Evolutionary conservation across 768 basidiomycete genomes (phyloP).

Genomic region (Lactarius quietus): DNA sequence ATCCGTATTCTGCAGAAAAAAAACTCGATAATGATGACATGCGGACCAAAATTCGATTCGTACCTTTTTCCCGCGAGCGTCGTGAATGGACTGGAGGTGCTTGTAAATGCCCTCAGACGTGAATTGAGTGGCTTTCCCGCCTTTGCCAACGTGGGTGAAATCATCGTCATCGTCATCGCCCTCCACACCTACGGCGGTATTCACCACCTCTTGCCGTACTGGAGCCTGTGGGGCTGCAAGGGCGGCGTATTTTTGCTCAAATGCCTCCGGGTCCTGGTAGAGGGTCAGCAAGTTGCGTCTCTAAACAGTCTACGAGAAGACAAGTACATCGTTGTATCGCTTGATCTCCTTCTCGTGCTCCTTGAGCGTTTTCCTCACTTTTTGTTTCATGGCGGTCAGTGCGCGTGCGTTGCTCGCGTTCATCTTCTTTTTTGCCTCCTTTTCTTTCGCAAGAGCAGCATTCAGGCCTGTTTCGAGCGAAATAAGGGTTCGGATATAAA

Average conservation of each 20-base stretch:
- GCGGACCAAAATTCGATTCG: constrained; percentile 21
- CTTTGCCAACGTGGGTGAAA: constrained; percentile 89
- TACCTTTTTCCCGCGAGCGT: constrained; percentile 96
- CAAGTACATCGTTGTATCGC: constrained; percentile 70
- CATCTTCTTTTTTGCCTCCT: constrained; percentile 94
- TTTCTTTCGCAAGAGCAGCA: constrained; percentile 75
- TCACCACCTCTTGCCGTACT: constrained; percentile 37
- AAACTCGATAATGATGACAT: background rate
- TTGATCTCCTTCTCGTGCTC: constrained; percentile 83
- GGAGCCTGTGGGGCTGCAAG: constrained; percentile 46
- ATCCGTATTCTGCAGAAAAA: constrained; percentile 77
- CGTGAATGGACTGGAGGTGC: constrained; percentile 84
- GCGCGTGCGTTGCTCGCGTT: constrained; percentile 92
- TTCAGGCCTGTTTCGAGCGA: constrained; percentile 76
- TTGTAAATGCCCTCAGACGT: constrained; percentile 89
- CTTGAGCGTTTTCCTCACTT: constrained; percentile 85
- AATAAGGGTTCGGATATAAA: constrained; percentile 72
- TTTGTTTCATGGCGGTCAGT: constrained; percentile 97
- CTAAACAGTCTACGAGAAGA: background rate
- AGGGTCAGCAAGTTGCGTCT: background rate
- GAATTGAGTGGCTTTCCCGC: constrained; percentile 78
- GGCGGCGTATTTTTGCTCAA: constrained; percentile 69
- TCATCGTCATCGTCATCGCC: constrained; percentile 59
- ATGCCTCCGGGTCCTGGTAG: constrained; percentile 80
- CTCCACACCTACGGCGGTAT: constrained; percentile 34